Percentiles rank a stretch among this genome's conserved stretches.
Evolutionary conservation across 768 basidiomycete species (phyloP).

Genomic region (Phanerochaete carnosa): DNA sequence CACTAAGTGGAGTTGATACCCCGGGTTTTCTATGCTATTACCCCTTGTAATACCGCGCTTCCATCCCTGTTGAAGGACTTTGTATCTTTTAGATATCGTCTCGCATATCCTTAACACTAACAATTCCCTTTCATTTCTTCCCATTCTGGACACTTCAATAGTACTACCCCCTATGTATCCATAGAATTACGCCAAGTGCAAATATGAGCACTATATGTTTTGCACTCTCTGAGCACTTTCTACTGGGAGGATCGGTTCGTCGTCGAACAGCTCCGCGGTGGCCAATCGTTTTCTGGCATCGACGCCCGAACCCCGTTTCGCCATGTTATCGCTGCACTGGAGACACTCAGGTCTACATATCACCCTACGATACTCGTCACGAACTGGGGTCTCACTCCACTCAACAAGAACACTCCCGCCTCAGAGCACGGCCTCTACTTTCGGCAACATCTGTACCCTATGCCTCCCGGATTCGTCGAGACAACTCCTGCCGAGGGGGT

Average conservation of each 20-base stretch:
- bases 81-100: too few relatives aligned
- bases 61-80: neutral
- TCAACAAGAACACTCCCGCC: conserved; percentile 13
- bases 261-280: conserved; percentile 46
- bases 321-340: conserved; percentile 46
- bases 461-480: conserved; percentile 27
- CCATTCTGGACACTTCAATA: neutral
- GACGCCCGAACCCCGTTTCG: conserved; percentile 34
- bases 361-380: conserved; percentile 52
- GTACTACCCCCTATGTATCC: neutral
- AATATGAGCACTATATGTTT: too few relatives aligned
- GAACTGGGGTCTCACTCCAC: conserved; percentile 54
- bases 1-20: neutral
- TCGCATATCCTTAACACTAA: too few relatives aligned
- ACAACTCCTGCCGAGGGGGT: neutral
- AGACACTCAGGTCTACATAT: conserved; percentile 45
- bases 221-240: too few relatives aligned
- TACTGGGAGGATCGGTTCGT: conserved; percentile 74
- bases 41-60: neutral
- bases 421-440: conserved; percentile 31
- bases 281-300: conserved; percentile 8
- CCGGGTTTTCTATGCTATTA: neutral
- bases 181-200: too few relatives aligned
- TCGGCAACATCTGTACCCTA: conserved; percentile 51
- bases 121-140: neutral